Evolutionary conservation across 192 early-diverging fungal species (phyloP).

Genomic region (Linnemannia zychae): DNA sequence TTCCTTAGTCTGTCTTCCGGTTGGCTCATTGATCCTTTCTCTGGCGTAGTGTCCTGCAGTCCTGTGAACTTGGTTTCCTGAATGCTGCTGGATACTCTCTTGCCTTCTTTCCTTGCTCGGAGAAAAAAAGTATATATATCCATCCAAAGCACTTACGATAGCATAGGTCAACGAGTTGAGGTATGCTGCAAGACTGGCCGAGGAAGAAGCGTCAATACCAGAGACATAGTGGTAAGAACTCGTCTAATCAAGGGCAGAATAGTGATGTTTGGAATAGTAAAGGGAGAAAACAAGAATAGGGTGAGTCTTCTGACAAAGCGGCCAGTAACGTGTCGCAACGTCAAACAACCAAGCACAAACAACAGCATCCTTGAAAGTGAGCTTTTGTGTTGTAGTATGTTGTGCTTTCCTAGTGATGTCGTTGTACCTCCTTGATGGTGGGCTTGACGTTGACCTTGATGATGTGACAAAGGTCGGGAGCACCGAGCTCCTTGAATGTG

Average conservation of each 20-base stretch:
- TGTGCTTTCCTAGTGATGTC: not conserved
- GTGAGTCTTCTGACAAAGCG: not conserved
- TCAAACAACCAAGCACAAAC: not conserved
- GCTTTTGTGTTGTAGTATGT: not conserved
- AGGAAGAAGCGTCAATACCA: constrained; percentile 90
- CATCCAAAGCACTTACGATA: constrained; percentile 65
- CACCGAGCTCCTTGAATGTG: constrained; percentile 93
- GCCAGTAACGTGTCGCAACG: not conserved
- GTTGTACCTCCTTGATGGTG: constrained; percentile 78
- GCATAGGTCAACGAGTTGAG: constrained; percentile 96
- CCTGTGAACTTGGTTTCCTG: not conserved
- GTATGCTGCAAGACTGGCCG: constrained; percentile 97
- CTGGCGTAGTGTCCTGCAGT: not conserved
- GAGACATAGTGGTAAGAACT: constrained; percentile 87
- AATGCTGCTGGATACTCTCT: not conserved
- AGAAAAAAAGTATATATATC: not conserved
- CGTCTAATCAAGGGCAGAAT: constrained; percentile 66
- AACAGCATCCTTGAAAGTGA: not conserved
- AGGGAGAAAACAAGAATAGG: not conserved
- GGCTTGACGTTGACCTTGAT: constrained; percentile 92
- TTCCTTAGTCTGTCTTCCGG: not conserved
- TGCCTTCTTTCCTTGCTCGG: not conserved
- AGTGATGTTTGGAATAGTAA: not conserved
- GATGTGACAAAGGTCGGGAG: constrained; percentile 97
- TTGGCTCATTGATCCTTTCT: not conserved